Base-by-base conservation (phyloP, 306 rosid genomes). In the Dryas drummondii region DNA sequence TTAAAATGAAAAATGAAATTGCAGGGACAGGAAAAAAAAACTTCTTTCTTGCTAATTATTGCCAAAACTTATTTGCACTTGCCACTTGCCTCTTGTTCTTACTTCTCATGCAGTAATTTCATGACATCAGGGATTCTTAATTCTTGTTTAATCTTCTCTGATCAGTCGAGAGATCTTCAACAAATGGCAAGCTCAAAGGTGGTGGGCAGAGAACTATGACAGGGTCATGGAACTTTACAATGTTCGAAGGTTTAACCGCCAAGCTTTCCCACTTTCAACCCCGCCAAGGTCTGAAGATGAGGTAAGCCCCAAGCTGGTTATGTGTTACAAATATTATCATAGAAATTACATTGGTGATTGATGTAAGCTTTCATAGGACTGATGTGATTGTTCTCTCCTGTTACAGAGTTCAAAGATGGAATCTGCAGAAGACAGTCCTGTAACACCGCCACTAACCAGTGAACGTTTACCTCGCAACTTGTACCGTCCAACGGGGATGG, bases 161-260 rank as follows among this genome's bases (percentile, higher is more conserved):
- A 53, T 77, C 80, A 93, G 98, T 72, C 98, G 98, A 22, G 98
- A 93, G 62, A 78, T 89, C 78, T 93, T 91, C 66, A 93, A 91
- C 76, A 93, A 93, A 89, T 93, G 93, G 92, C 97, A 93, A 93
- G 98, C 98, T 70, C 97, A 93, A 72, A 91, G 91, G 76, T 93
- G 98, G 98, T 93, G 98, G 98, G 81, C 91, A 1, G 98, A 93
- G 68, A 93, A 91, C 76, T 91, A 89, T 84, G 98, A 93, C 88
- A 93, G 84, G 88, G 93, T 93, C 77, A 88, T 93, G 97, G 98
- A 93, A 75, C 84, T 93, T 69, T 93, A 93, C 91, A 93, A 93
- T 82, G 98, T 93, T 80, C 98, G 91, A 72, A 88, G 89, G 89
- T 89, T 91, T 84, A 87, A 93, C 83, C 90, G 88, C 44, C 81